phyloP scores from a whole-genome alignment of 176 grass and related monocot genomes.

The Musa beccarii region DNA sequence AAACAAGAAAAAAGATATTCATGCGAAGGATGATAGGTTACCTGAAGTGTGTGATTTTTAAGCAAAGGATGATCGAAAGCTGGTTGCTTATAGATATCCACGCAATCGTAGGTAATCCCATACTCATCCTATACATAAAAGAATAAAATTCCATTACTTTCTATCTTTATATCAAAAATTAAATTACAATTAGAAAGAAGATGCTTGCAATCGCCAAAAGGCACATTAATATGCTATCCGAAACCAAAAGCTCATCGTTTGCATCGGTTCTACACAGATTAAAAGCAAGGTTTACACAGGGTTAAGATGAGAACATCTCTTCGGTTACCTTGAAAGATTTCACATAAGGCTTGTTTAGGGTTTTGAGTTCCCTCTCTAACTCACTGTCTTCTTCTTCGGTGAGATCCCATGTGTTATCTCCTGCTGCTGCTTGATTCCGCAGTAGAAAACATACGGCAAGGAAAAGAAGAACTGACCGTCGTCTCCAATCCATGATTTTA shows the following conservation, averaged over 20 bases:
- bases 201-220: no score
- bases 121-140: neutral
- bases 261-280: no score
- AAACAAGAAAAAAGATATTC: no score
- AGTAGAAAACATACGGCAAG: neutral
- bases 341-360: neutral
- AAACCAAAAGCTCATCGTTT: no score
- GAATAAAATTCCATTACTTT: neutral
- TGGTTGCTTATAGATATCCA: constrained; percentile 10
- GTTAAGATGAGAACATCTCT: no score
- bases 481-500: no score
- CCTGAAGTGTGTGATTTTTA: neutral
- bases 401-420: neutral
- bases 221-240: no score
- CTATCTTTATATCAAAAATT: neutral
- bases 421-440: neutral
- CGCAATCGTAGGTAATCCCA: constrained; percentile 3
- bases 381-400: neutral
- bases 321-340: neutral
- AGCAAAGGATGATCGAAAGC: constrained; percentile 4
- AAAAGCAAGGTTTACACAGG: no score
- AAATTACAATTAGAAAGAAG: no score
- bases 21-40: no score
- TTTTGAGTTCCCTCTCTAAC: neutral
- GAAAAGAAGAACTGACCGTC: no score